Evolutionary conservation across 768 basidiomycete genomes (phyloP).

Genomic region (Piloderma croceum): DNA sequence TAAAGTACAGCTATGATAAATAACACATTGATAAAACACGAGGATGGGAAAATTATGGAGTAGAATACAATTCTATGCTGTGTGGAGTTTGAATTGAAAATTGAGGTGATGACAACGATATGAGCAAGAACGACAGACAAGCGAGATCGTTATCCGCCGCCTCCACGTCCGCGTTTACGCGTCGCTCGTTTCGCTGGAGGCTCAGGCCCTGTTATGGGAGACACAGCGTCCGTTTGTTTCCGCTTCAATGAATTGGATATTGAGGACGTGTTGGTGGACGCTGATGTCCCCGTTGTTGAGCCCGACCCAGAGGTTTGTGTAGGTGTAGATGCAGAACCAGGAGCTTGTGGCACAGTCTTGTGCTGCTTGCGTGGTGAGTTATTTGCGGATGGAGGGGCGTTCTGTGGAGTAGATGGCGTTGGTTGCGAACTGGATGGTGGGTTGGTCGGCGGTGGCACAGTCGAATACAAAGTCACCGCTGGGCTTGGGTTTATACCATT

Average conservation of each 20-base stretch:
- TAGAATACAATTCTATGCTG: conserved; percentile 13
- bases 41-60: conserved; percentile 12
- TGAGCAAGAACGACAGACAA: conserved; percentile 20
- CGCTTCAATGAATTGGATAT: conserved; percentile 49
- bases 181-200: conserved; percentile 45
- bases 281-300: conserved; percentile 27
- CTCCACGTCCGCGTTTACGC: conserved; percentile 51
- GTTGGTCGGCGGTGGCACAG: conserved; percentile 42
- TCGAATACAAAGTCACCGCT: conserved; percentile 46
- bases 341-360: conserved; percentile 45
- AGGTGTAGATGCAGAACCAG: conserved; percentile 32
- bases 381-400: conserved; percentile 40
- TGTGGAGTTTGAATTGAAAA: conserved; percentile 8
- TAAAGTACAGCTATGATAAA: conserved; percentile 2
- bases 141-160: conserved; percentile 33
- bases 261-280: conserved; percentile 46
- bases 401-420: conserved; percentile 47
- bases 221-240: conserved; percentile 36
- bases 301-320: conserved; percentile 22
- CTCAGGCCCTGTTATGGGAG: conserved; percentile 46
- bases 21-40: conserved; percentile 29
- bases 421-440: conserved; percentile 27
- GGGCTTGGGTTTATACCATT: conserved; percentile 21
- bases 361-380: conserved; percentile 60
- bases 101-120: conserved; percentile 1